These are phyloP conservation scores for Cutaneotrichosporon arboriforme DNA, from an alignment of 1,284 basidiomycete genomes.

Conservation along the genomic window DNA sequence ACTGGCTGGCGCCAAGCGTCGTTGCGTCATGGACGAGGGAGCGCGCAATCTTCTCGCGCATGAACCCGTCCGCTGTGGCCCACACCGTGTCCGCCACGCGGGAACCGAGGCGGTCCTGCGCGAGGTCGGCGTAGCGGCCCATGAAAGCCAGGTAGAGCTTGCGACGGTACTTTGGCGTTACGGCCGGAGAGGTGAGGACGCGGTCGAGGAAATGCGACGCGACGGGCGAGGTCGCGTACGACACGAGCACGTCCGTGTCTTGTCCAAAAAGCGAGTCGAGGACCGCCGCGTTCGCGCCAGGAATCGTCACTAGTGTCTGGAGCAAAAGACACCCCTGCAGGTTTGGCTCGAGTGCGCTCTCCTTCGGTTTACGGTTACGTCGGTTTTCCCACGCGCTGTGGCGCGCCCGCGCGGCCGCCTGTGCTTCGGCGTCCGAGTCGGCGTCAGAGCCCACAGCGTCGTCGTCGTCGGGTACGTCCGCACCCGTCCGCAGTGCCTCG, in stretches of 20 bases:
- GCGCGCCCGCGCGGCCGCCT: constrained; percentile 34
- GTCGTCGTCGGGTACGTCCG: constrained; percentile 15
- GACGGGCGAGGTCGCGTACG: constrained; percentile 64
- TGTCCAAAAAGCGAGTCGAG: constrained; percentile 58
- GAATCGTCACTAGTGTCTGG: constrained; percentile 68
- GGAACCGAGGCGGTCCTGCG: constrained; percentile 81
- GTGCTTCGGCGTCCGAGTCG: constrained; percentile 38
- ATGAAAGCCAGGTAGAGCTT: constrained; percentile 67
- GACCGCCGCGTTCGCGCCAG: constrained; percentile 60
- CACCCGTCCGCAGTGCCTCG: constrained; percentile 33
- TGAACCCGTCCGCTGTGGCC: constrained; percentile 77
- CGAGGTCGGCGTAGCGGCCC: constrained; percentile 68
- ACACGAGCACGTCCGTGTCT: constrained; percentile 58
- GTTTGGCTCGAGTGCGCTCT: constrained; percentile 55
- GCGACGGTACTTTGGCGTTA: constrained; percentile 63
- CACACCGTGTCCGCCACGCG: constrained; percentile 81
- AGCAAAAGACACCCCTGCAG: constrained; percentile 81
- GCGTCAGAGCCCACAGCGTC: constrained; percentile 18
- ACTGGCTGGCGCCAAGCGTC: constrained; percentile 65
- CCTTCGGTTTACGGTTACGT: constrained; percentile 29
- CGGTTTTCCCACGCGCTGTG: constrained; percentile 42
- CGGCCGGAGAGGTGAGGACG: constrained; percentile 63
- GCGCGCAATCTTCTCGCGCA: constrained; percentile 86
- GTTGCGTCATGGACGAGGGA: constrained; percentile 67
- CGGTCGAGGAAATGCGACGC: constrained; percentile 78